Evolutionary conservation across 768 basidiomycete genomes (phyloP), one percentile per base, ranked within the genome.

Genomic region (Holtermanniella nyarrowii): DNA sequence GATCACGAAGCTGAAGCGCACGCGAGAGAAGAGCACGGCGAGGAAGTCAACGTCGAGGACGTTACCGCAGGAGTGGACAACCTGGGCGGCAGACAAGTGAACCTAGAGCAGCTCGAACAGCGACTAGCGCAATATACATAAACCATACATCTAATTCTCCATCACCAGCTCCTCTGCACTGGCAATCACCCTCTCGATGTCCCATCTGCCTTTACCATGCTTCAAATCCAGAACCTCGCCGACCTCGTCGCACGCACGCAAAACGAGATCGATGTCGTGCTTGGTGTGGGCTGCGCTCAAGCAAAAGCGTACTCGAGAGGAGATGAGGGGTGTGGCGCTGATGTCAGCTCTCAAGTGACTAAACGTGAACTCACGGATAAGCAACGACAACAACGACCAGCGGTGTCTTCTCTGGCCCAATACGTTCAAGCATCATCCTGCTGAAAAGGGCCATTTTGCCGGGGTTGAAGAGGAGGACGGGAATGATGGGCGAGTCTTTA

Each of bases 241-340:
- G 55, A 97, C 76, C 72, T 95, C 91, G 70, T 95, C 88, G 63
- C 84, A 88, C 5, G 93, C 91, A 41, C 78, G 74, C 44, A 99
- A 76, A 24, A 97, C 74, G 12, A 75, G 74, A 74, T 99, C 95
- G 52, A 97, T 81, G 65, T 99, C 95, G 60, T 89, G 85, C 76
- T 99, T 99, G 51, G 91, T 97, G 77, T 99, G 95, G 44, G 89
- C 76, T 11, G 93, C 86, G 52, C 86, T 88, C 14, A 96, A 78
- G 67, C 95, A 97, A 77, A 97, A 95, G 62, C 95, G 78, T 48
- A 90, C 88, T 24, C 95, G 80, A 42, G 82, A 79, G 10, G 87
- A 88, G 55, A 89, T 82, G 39, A 96, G 79, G 14, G 89, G 82
- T 23, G 90, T 95, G 1, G 90, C 89, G 5, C 67, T 68, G 48